Conservation (phyloP, 1,139 yeast genomes). For the Zhuliangozyma blackwelliae region DNA sequence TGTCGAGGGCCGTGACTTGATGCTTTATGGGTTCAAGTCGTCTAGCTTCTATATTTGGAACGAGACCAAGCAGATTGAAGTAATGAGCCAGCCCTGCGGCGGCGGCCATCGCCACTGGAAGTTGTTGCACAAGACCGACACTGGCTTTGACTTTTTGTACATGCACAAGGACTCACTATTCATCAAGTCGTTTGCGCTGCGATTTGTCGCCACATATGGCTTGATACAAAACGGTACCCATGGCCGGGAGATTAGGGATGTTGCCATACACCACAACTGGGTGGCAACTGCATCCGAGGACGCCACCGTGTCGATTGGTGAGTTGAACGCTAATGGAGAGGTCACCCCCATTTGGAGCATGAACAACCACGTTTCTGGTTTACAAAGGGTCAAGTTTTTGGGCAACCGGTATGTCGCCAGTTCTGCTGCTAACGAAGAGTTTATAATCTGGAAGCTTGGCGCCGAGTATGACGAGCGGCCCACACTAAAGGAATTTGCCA, state of each 20-base stretch:
- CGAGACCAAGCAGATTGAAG: constrained; percentile 70
- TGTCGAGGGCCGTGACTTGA: constrained; percentile 46
- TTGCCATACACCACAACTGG: constrained; percentile 43
- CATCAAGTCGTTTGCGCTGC: constrained; percentile 22
- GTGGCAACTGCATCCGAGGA: constrained; percentile 87
- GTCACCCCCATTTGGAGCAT: constrained; percentile 54
- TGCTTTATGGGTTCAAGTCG: constrained; percentile 79
- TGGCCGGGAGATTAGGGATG: constrained; percentile 80
- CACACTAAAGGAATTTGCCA: constrained; percentile 40
- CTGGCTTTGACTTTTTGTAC: constrained; percentile 32
- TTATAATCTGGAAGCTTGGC: constrained; percentile 68
- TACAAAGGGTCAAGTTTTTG: constrained; percentile 70
- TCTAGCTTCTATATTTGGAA: constrained; percentile 78
- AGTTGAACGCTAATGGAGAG: constrained; percentile 37
- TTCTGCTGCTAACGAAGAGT: constrained; percentile 89
- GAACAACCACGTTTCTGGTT: constrained; percentile 82
- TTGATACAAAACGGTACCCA: constrained; percentile 61
- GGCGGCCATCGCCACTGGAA: constrained; percentile 89
- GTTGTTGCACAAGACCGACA: constrained; percentile 21
- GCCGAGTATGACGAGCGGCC: constrained; percentile 30
- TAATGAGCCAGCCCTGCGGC: constrained; percentile 75
- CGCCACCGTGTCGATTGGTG: constrained; percentile 63
- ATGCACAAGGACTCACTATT: constrained; percentile 50
- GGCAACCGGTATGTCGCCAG: constrained; percentile 43
- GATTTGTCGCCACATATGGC: constrained; percentile 21